phyloP scores from a whole-genome alignment of 192 early-diverging fungal genomes.

The Funneliformis geosporum region DNA sequence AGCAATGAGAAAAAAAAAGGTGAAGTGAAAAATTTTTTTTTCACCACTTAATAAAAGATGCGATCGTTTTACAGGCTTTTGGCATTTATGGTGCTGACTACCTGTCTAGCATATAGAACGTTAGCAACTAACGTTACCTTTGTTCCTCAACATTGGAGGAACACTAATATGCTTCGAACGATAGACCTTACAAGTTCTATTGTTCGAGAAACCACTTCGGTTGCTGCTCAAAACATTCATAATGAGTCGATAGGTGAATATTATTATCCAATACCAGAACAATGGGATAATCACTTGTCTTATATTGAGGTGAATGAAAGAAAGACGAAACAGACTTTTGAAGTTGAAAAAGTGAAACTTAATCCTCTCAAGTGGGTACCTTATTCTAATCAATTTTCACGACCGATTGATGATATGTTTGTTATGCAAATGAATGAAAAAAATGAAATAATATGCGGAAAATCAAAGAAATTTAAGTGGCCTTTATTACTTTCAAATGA shows the following conservation, averaged over 20 bases:
- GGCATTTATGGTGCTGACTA: neutral
- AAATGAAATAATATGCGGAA: constrained; percentile 3
- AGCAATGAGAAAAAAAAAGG: neutral
- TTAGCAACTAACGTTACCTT: constrained; percentile 1
- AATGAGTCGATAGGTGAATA: constrained; percentile 45
- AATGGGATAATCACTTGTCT: constrained; percentile 39
- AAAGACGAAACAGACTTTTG: constrained; percentile 43
- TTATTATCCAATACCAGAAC: constrained; percentile 47
- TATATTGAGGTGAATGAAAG: constrained; percentile 46
- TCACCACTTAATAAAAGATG: neutral
- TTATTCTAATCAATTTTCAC: neutral
- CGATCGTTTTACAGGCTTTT: neutral
- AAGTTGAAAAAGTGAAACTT: constrained; percentile 38
- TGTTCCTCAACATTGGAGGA: constrained; percentile 48
- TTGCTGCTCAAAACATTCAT: constrained; percentile 48
- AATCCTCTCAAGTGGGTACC: constrained; percentile 20
- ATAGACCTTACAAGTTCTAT: constrained; percentile 59
- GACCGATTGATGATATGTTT: neutral
- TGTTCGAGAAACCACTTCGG: constrained; percentile 50
- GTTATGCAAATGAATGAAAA: neutral
- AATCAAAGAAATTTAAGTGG: neutral
- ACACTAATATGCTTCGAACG: constrained; percentile 61
- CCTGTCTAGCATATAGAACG: neutral
- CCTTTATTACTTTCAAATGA: neutral
- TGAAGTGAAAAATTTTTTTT: neutral